Evolutionary conservation across 768 basidiomycete species (phyloP).

Genomic region (Boletus tylopilopsis): DNA sequence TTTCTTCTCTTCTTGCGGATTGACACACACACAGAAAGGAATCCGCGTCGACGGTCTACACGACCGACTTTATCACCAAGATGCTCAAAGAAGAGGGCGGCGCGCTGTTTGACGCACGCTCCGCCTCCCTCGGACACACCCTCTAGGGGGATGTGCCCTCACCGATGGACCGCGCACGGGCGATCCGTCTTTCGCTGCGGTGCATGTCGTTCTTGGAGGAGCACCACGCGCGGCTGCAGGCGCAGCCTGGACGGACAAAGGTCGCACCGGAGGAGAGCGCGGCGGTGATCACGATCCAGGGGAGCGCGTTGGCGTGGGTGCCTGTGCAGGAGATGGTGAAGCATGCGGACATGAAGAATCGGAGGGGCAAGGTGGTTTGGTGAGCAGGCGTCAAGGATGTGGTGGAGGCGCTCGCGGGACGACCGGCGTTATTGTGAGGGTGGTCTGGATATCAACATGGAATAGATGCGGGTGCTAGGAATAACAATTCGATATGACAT

Average conservation of each 20-base stretch:
- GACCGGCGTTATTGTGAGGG: slow-evolving; percentile 48
- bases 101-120: slow-evolving; percentile 88
- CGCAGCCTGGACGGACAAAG: slow-evolving; percentile 49
- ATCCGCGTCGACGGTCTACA: slow-evolving; percentile 81
- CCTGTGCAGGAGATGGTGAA: slow-evolving; percentile 78
- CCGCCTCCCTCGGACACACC: slow-evolving; percentile 93
- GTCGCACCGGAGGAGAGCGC: slow-evolving; percentile 64
- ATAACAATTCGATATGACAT: too few relatives aligned
- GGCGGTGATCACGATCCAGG: slow-evolving; percentile 89
- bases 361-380: slow-evolving; percentile 76
- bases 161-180: slow-evolving; percentile 89
- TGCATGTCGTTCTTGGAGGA: slow-evolving; percentile 94
- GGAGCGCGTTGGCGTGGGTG: slow-evolving; percentile 76
- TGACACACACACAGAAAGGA: slow-evolving; percentile 75
- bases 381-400: slow-evolving; percentile 70
- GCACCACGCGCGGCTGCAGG: slow-evolving; percentile 57
- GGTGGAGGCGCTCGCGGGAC: slow-evolving; percentile 69
- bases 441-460: slow-evolving; percentile 27
- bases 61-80: slow-evolving; percentile 86
- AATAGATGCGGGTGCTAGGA: too few relatives aligned
- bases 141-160: slow-evolving; percentile 95
- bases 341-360: slow-evolving; percentile 88
- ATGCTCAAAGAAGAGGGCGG: slow-evolving; percentile 97
- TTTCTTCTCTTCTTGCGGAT: background rate
- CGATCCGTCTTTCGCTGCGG: slow-evolving; percentile 82